Base-by-base conservation (phyloP, 805 yeast genomes). In the Candida krabiensis region DNA sequence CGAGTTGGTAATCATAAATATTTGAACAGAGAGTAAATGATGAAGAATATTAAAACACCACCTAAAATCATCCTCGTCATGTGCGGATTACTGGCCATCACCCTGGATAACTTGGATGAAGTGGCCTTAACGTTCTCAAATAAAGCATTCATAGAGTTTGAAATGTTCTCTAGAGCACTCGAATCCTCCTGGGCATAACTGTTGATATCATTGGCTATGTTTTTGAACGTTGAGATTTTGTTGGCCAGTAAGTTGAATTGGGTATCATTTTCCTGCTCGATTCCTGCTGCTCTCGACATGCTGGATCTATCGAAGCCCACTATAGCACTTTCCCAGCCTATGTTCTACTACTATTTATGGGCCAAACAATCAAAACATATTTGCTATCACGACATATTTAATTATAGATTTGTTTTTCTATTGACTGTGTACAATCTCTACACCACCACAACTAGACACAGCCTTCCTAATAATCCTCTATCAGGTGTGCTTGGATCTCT, bases 141-240 rank as follows among this genome's bases (percentile, higher is more conserved):
- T 47, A 83, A 56, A 9, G 67, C 53, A 40, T 71, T 63, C 59
- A 83, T 69, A n/a, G 79, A 70, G 40, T 74, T 73, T 26, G 75
- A 70, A 15, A 78, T 50, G 13, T 62, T 61, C 37, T 61, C 61
- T 15, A 77, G 53, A 26, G 67, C 47, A 0, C 70, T 64, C 18
- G 58, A 56, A 43, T 76, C 80, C 37, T 79, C 79, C 14, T 71
- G 67, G 1, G 91, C 84, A 47, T 79, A 83, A 38, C 66, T 62
- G 49, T 82, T 77, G 25, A 84, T 80, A 42, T 84, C 91, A 46
- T 75, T 75, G 36, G 87, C 83, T 18, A 85, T 77, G 39, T 69
- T 68, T 43, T 86, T 73, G 49, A 84, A 74, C 1, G 80, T 70
- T 2, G 86, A 72, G 26, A 84, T 66, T 56, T 84, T 84, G 35